Evolutionary conservation across 2,329 filamentous ascomycete species (phyloP).

Genomic region (Colletotrichum sp.): DNA sequence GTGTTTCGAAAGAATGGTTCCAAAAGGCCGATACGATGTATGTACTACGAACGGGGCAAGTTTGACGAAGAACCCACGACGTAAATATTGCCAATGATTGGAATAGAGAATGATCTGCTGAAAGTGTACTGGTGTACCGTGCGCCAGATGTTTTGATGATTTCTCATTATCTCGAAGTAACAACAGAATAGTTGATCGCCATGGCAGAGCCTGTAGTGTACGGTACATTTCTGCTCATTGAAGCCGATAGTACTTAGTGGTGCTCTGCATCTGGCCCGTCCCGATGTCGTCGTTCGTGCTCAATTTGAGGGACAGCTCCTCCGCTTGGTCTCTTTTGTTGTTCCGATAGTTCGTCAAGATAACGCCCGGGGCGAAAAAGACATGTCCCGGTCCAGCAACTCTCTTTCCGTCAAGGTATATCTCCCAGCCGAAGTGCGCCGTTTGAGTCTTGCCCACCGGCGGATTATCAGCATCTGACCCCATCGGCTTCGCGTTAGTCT

Average conservation of each 20-base stretch:
- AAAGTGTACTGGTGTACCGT: too few relatives aligned
- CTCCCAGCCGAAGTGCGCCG: not conserved
- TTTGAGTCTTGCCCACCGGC: not conserved
- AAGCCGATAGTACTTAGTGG: not conserved
- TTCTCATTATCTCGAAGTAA: too few relatives aligned
- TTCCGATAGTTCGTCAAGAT: not conserved
- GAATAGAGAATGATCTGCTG: too few relatives aligned
- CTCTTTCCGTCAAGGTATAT: not conserved
- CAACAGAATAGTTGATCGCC: too few relatives aligned
- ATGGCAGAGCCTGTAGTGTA: too few relatives aligned
- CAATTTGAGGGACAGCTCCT: rapidly evolving
- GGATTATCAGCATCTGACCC: not conserved
- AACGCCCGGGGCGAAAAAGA: not conserved
- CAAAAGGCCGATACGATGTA: not conserved
- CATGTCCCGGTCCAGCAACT: not conserved
- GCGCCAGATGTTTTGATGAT: too few relatives aligned
- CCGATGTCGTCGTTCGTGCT: rapidly evolving
- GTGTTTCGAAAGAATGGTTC: not conserved
- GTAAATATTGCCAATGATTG: too few relatives aligned
- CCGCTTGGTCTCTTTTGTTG: rapidly evolving
- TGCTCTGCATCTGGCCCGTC: not conserved
- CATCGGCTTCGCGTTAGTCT: not conserved
- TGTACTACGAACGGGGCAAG: too few relatives aligned
- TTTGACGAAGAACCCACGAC: too few relatives aligned
- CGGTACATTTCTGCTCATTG: not conserved